These are phyloP conservation scores for Zygotorulaspora danielsina DNA, from an alignment of 805 yeast genomes.

Conservation along the genomic window DNA sequence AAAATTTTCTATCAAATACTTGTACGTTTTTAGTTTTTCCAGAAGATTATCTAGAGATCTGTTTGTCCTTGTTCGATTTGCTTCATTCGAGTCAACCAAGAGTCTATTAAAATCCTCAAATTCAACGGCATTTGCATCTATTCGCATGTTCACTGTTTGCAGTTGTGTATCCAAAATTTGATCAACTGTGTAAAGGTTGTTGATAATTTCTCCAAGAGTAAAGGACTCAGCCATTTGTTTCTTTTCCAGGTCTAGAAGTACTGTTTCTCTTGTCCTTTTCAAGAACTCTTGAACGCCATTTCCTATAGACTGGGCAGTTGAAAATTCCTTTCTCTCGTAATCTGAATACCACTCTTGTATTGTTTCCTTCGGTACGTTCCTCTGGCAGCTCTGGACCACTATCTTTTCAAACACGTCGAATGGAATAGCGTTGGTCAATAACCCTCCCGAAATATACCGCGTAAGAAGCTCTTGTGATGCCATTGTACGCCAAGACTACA, in stretches of 20 bases:
- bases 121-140: constrained; percentile 6
- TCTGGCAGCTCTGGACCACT: constrained; percentile 5
- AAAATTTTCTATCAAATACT: constrained; percentile 1
- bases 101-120: constrained; percentile 9
- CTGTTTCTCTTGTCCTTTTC: constrained; percentile 8
- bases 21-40: constrained; percentile 5
- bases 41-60: neutral
- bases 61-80: constrained; percentile 1
- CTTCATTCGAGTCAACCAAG: constrained; percentile 2
- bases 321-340: constrained; percentile 6
- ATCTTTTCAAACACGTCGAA: constrained; percentile 8
- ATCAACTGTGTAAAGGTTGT: constrained; percentile 19
- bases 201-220: constrained; percentile 21
- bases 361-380: constrained; percentile 3
- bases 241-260: constrained; percentile 13
- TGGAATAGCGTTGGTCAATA: constrained; percentile 6
- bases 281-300: constrained; percentile 8
- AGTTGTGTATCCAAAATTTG: constrained; percentile 14
- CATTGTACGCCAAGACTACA: constrained; percentile 4
- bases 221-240: constrained; percentile 15
- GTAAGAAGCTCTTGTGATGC: constrained; percentile 9
- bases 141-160: constrained; percentile 8
- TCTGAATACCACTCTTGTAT: constrained; percentile 10
- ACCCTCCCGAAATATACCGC: constrained; percentile 2
- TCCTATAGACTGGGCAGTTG: constrained; percentile 1